Conservation (phyloP, 331 rosid species). For the Quercus tomentella region DNA sequence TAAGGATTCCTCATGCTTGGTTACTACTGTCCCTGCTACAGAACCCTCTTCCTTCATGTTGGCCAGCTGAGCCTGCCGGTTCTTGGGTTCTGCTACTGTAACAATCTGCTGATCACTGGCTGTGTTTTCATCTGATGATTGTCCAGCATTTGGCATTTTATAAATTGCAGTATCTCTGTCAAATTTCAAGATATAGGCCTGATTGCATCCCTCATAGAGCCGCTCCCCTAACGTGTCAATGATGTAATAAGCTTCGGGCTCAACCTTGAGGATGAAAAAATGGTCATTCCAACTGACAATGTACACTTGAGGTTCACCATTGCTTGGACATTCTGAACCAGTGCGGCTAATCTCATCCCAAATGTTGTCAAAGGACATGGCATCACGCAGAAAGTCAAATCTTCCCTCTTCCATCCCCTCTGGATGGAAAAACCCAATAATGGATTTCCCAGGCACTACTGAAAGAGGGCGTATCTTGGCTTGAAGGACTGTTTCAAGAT, state of each 20-base stretch:
- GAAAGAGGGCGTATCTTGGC: constrained; percentile 90
- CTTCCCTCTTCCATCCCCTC: constrained; percentile 90
- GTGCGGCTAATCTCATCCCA: constrained; percentile 91
- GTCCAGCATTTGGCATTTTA: constrained; percentile 40
- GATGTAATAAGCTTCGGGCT: constrained; percentile 78
- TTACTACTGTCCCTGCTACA: constrained; percentile 16
- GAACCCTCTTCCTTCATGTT: constrained; percentile 34
- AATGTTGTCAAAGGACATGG: constrained; percentile 94
- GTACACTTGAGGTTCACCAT: constrained; percentile 57
- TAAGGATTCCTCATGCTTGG: constrained; percentile 35
- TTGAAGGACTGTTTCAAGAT: constrained; percentile 88
- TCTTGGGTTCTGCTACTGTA: constrained; percentile 45
- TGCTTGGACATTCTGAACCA: constrained; percentile 43
- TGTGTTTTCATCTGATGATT: constrained; percentile 52
- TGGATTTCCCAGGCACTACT: constrained; percentile 67
- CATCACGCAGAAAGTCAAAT: constrained; percentile 88
- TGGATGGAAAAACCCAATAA: constrained; percentile 94
- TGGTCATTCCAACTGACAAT: constrained; percentile 98
- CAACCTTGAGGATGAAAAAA: constrained; percentile 95
- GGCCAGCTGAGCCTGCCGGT: constrained; percentile 37
- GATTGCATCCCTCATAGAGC: constrained; percentile 89
- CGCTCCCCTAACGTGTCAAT: constrained; percentile 96
- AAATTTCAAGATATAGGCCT: constrained; percentile 87
- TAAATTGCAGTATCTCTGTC: constrained; percentile 57
- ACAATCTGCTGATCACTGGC: constrained; percentile 39